phyloP scores from a whole-genome alignment of 257 asterid genomes.

The Osmanthus fragrans region DNA sequence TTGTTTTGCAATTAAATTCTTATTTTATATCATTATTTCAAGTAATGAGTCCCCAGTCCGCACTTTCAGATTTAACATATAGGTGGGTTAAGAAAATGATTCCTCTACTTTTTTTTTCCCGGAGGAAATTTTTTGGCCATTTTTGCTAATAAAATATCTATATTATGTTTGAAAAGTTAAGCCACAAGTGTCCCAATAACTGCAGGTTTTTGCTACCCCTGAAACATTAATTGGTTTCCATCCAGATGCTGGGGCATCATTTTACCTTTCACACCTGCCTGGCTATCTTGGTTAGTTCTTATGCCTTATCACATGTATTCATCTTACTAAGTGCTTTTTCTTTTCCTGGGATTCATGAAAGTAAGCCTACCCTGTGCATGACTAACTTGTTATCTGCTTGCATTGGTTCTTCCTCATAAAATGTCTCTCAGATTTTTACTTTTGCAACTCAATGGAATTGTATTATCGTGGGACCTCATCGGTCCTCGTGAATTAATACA shows the following conservation, averaged over 20 bases:
- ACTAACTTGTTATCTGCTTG: slow-evolving; percentile 3
- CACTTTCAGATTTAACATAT: background rate
- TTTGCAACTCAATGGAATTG: slow-evolving; percentile 12
- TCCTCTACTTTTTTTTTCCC: background rate
- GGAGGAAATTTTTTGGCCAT: background rate
- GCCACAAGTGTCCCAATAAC: slow-evolving; percentile 10
- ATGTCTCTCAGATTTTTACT: background rate
- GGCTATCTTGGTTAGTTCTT: slow-evolving; percentile 72
- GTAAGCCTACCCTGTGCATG: background rate
- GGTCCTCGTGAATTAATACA: background rate
- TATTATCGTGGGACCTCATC: slow-evolving; percentile 4
- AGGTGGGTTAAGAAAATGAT: background rate
- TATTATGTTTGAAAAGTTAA: slow-evolving; percentile 11
- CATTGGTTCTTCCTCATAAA: background rate
- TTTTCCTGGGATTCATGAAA: background rate
- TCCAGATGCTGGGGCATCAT: slow-evolving; percentile 98
- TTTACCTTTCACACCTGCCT: slow-evolving; percentile 90
- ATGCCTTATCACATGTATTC: background rate
- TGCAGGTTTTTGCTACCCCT: slow-evolving; percentile 90
- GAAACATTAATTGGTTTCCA: slow-evolving; percentile 95
- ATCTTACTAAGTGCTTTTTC: background rate
- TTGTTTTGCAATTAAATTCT: background rate
- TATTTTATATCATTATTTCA: background rate
- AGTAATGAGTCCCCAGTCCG: background rate
- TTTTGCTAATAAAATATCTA: background rate